A percentile compares a stretch with the other conserved stretches of the same genome.
These are phyloP conservation scores for Colletotrichum scovillei DNA, from an alignment of 2,329 filamentous ascomycete species.

Conservation along the genomic window DNA sequence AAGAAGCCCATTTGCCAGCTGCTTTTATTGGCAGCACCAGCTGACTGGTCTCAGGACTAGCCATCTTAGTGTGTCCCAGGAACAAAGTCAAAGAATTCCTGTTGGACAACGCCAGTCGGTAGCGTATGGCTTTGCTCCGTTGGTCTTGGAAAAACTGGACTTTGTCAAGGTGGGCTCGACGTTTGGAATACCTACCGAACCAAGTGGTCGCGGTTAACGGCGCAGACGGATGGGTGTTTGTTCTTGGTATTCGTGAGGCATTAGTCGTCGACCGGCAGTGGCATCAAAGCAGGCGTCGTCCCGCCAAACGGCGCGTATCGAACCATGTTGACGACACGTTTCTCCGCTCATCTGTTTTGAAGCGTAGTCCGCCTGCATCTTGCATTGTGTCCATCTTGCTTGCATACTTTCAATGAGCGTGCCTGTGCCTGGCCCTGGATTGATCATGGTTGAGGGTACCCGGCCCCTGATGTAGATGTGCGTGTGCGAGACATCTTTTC, in stretches of 20 bases:
- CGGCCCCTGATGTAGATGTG: constrained; percentile 5
- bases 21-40: constrained; percentile 32
- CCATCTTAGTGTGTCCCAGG: constrained; percentile 5
- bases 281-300: neutral
- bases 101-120: constrained; percentile 4
- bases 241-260: no score
- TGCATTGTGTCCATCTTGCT: constrained; percentile 15
- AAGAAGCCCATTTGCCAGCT: constrained; percentile 31
- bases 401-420: neutral
- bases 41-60: constrained; percentile 18
- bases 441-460: neutral
- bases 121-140: constrained; percentile 6
- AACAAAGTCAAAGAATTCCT: constrained; percentile 25
- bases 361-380: constrained; percentile 5
- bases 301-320: constrained; percentile 3
- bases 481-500: constrained; percentile 4
- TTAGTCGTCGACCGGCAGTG: neutral
- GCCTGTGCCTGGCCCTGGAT: neutral
- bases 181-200: neutral
- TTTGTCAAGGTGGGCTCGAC: neutral
- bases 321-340: constrained; percentile 3
- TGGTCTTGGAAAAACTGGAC: neutral
- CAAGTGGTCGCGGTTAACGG: neutral
- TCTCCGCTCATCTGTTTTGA: neutral
- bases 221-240: neutral